These are phyloP conservation scores for Parietichytrium sp. DNA, from an alignment of 108 stramenopile species.

Conservation along the genomic window DNA sequence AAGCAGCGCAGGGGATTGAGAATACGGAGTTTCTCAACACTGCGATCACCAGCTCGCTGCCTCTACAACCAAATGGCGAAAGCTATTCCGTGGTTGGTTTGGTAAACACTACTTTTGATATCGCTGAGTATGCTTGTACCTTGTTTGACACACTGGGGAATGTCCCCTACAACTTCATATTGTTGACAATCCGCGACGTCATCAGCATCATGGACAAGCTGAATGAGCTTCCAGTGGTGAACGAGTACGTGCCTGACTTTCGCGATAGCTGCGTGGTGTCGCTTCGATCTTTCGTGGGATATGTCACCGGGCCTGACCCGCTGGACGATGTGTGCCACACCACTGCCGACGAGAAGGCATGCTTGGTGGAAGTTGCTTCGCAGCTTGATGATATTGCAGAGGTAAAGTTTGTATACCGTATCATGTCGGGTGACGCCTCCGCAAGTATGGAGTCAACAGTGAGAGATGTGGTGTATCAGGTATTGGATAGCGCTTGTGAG, in stretches of 20 bases:
- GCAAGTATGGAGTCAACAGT: background rate
- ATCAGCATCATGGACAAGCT: background rate
- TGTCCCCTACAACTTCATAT: background rate
- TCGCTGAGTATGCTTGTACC: background rate
- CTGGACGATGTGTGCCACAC: background rate
- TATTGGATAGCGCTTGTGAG: background rate
- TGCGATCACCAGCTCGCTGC: background rate
- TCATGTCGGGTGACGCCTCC: background rate
- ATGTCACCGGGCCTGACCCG: background rate
- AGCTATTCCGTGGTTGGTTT: background rate
- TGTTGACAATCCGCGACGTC: background rate
- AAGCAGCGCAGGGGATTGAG: background rate
- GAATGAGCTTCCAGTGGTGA: background rate
- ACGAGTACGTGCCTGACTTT: conserved; percentile 21
- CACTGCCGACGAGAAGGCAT: background rate
- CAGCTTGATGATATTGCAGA: conserved; percentile 12
- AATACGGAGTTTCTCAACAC: background rate
- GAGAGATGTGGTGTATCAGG: background rate
- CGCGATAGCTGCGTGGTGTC: background rate
- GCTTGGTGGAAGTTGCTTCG: background rate
- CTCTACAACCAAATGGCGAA: no score
- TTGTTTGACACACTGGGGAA: background rate
- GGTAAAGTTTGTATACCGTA: background rate
- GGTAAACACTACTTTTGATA: background rate
- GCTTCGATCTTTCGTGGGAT: background rate